Evolutionary conservation across 2,329 filamentous ascomycete genomes (phyloP).

Genomic region (Apiospora aurea): DNA sequence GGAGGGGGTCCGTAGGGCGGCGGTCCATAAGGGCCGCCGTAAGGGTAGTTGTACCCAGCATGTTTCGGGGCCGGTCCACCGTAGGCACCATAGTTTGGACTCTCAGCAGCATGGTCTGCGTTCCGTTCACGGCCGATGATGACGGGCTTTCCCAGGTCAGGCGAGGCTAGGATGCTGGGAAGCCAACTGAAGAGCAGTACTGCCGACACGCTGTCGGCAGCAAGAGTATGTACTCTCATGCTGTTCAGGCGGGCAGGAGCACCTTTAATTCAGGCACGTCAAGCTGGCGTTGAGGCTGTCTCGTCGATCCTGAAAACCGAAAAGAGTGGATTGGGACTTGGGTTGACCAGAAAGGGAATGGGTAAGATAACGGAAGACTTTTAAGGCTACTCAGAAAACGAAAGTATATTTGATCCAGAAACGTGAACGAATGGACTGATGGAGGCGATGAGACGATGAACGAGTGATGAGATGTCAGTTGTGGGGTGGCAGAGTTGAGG

Average conservation of each 20-base stretch:
- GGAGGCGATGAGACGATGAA: not conserved
- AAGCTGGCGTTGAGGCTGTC: not conserved
- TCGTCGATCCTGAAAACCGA: not conserved
- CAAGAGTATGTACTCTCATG: conserved; percentile 48
- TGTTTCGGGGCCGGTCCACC: conserved; percentile 21
- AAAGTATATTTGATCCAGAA: not conserved
- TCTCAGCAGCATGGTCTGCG: conserved; percentile 8
- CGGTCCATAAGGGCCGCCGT: conserved; percentile 25
- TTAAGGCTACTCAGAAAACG: too few species aligned
- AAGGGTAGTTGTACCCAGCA: conserved; percentile 26
- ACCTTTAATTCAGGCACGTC: not conserved
- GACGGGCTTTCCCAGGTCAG: conserved; percentile 17
- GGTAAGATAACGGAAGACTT: not conserved
- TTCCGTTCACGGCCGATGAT: not conserved
- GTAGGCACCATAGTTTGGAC: conserved; percentile 20
- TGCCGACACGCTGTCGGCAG: conserved; percentile 44
- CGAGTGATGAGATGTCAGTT: not conserved
- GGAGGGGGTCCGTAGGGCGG: conserved; percentile 22
- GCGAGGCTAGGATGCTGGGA: conserved; percentile 31
- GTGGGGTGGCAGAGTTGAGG: not conserved
- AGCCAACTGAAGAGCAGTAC: conserved; percentile 38
- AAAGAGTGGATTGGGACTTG: not conserved
- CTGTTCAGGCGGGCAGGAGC: conserved; percentile 27
- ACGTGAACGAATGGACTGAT: not conserved
- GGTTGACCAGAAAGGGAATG: not conserved